These are phyloP conservation scores for Clavariopsis aquatica DNA, from an alignment of 495 filamentous ascomycete genomes.

Conservation along the genomic window DNA sequence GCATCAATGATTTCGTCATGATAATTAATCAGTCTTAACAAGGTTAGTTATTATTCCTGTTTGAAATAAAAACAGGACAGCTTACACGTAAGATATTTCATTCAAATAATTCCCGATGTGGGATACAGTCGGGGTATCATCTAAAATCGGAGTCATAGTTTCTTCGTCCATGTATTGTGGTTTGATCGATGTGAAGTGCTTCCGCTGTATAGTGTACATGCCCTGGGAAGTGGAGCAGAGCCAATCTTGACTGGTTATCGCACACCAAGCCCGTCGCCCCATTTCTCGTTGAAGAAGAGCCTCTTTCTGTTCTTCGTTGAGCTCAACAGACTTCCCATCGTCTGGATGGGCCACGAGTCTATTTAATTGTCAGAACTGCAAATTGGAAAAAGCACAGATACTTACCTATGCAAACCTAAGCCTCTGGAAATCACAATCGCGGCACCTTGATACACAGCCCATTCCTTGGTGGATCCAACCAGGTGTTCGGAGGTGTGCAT, in stretches of 20 bases:
- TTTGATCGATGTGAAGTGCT: conserved; percentile 47
- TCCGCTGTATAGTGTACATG: conserved; percentile 50
- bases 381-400: neutral
- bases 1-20: conserved; percentile 48
- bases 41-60: no score
- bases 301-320: conserved; percentile 33
- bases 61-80: no score
- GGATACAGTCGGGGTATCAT: conserved; percentile 46
- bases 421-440: conserved; percentile 28
- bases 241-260: conserved; percentile 53
- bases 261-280: conserved; percentile 50
- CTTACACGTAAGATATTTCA: conserved; percentile 46
- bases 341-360: conserved; percentile 44
- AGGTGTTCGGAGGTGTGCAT: conserved; percentile 52
- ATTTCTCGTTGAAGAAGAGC: conserved; percentile 45
- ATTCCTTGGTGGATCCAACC: conserved; percentile 46
- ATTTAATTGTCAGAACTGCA: neutral
- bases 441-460: conserved; percentile 14
- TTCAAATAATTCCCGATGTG: conserved; percentile 49
- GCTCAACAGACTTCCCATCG: conserved; percentile 48
- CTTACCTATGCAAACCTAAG: conserved; percentile 26
- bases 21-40: conserved; percentile 50
- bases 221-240: conserved; percentile 54
- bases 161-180: conserved; percentile 51
- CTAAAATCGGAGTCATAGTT: conserved; percentile 38